These are phyloP conservation scores for Fonsecaea pedrosoi DNA, from an alignment of 2,329 filamentous ascomycete species.

Conservation along the genomic window DNA sequence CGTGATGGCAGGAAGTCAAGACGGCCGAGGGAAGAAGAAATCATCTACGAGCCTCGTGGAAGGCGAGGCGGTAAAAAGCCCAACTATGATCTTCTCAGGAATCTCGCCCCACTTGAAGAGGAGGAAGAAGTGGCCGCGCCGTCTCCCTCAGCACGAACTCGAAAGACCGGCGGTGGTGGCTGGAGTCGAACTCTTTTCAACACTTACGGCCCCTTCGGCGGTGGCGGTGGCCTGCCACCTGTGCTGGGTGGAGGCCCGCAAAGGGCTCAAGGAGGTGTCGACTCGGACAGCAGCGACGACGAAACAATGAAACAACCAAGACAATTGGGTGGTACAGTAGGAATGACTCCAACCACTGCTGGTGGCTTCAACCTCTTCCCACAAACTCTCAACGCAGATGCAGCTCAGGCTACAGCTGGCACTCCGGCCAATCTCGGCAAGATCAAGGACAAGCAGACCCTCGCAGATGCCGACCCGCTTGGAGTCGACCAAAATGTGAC, in stretches of 20 bases:
- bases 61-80: constrained; percentile 37
- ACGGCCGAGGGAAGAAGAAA: constrained; percentile 41
- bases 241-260: constrained; percentile 70
- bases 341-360: constrained; percentile 66
- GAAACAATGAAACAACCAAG: constrained; percentile 73
- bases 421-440: constrained; percentile 86
- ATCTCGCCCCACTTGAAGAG: constrained; percentile 69
- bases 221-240: constrained; percentile 74
- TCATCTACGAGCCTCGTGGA: constrained; percentile 42
- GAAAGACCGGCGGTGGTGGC: constrained; percentile 58
- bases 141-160: constrained; percentile 71
- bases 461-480: constrained; percentile 92
- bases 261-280: constrained; percentile 77
- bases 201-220: constrained; percentile 91
- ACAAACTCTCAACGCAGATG: constrained; percentile 64
- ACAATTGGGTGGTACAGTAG: constrained; percentile 65
- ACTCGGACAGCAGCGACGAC: constrained; percentile 97
- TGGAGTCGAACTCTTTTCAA: constrained; percentile 87
- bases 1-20: constrained; percentile 52
- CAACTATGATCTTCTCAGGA: constrained; percentile 39
- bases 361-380: constrained; percentile 61
- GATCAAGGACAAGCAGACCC: constrained; percentile 87
- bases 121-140: constrained; percentile 73
- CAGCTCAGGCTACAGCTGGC: constrained; percentile 62
- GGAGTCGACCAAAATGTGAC: constrained; percentile 92